These are phyloP conservation scores for Astrothelium macrocarpum DNA, from an alignment of 495 filamentous ascomycete genomes.

Conservation along the genomic window DNA sequence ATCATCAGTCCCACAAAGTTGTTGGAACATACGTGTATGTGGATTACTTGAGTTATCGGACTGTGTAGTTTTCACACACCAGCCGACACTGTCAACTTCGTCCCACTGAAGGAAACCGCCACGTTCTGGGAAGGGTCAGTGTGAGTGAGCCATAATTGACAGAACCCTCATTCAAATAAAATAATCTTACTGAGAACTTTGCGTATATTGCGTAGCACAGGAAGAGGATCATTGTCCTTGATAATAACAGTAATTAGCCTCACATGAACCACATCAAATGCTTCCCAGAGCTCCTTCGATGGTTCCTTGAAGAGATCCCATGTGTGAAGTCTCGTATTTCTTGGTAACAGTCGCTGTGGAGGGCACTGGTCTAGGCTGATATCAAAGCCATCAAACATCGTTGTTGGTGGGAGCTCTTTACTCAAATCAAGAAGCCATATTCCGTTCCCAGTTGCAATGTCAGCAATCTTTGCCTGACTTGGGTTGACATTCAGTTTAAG, in stretches of 20 bases:
- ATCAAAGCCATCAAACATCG: slow-evolving; percentile 22
- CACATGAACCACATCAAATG: slow-evolving; percentile 34
- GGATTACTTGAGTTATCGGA: neutral
- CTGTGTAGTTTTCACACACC: neutral
- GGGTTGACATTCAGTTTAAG: neutral
- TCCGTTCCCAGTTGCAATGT: slow-evolving; percentile 14
- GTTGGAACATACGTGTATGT: neutral
- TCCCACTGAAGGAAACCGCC: slow-evolving; percentile 38
- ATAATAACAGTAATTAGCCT: slow-evolving; percentile 28
- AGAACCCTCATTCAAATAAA: too few species aligned
- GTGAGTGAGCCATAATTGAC: neutral
- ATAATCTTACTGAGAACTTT: slow-evolving; percentile 20
- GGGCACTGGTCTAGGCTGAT: slow-evolving; percentile 28
- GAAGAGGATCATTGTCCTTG: slow-evolving; percentile 17
- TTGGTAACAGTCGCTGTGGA: slow-evolving; percentile 20
- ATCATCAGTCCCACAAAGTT: neutral
- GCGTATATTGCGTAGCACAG: slow-evolving; percentile 20
- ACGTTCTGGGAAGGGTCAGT: slow-evolving; percentile 14
- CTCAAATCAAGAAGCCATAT: neutral
- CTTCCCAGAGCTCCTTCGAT: slow-evolving; percentile 18
- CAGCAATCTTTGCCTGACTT: slow-evolving; percentile 10
- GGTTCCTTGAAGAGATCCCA: slow-evolving; percentile 25
- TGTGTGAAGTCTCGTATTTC: slow-evolving; percentile 25
- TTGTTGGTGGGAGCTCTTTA: slow-evolving; percentile 12
- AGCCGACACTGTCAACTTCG: slow-evolving; percentile 14